Evolutionary conservation across 495 filamentous ascomycete species (phyloP).

Genomic region (Paragyromitra xinjiangensis): DNA sequence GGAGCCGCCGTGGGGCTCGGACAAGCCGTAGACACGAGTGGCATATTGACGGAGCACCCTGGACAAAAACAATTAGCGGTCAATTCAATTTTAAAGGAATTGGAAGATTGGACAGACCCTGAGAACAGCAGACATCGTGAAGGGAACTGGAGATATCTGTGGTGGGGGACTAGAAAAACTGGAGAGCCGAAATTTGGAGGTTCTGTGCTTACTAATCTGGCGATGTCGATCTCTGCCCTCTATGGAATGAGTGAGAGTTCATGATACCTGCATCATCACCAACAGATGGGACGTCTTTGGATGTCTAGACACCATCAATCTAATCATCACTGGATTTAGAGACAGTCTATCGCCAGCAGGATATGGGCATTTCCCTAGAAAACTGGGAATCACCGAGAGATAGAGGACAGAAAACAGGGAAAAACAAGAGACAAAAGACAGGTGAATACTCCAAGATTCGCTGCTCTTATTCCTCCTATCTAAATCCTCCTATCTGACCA

Average conservation of each 20-base stretch:
- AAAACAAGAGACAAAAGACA: too few relatives aligned
- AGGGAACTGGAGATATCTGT: background rate
- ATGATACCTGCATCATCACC: background rate
- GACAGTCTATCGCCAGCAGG: too few relatives aligned
- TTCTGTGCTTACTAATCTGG: slow-evolving; percentile 25
- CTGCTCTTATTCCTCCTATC: too few relatives aligned
- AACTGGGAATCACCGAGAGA: too few relatives aligned
- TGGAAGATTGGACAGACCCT: slow-evolving; percentile 23
- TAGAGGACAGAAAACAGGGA: too few relatives aligned
- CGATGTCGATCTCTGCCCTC: background rate
- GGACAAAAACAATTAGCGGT: background rate
- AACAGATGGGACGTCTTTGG: background rate
- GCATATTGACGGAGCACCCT: slow-evolving; percentile 39
- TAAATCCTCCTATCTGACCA: too few relatives aligned
- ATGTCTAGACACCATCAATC: too few relatives aligned
- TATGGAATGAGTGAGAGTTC: slow-evolving; percentile 19
- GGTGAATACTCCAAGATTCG: too few relatives aligned
- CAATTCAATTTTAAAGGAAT: background rate
- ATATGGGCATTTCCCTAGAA: too few relatives aligned
- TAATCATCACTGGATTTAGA: too few relatives aligned
- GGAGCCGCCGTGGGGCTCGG: slow-evolving; percentile 10
- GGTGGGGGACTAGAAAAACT: slow-evolving; percentile 12
- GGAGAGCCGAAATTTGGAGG: background rate
- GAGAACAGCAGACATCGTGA: slow-evolving; percentile 30
- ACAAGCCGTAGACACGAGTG: slow-evolving; percentile 34